Percentiles rank a stretch among this genome's conserved stretches.
phyloP scores from a whole-genome alignment of 352 stramenopile genomes.

The Pythium scleroteichum region DNA sequence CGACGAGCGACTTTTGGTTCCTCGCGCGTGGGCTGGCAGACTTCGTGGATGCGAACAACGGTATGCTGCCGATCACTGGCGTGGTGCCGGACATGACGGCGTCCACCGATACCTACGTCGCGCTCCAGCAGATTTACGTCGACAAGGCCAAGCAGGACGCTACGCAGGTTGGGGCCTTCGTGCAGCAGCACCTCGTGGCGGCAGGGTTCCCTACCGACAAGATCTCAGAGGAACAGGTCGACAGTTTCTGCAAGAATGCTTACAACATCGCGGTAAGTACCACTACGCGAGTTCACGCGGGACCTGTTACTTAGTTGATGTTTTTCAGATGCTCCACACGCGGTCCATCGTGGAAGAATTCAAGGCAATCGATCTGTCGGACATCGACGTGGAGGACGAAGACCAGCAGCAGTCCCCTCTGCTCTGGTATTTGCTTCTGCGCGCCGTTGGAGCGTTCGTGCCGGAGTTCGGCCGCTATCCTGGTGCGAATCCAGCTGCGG shows the following conservation, averaged over 20 bases:
- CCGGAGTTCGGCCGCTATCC: conserved; percentile 77
- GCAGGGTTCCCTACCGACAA: conserved; percentile 35
- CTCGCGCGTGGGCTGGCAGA: conserved; percentile 67
- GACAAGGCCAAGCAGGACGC: conserved; percentile 85
- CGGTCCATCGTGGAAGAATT: conserved; percentile 87
- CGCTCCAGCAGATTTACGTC: conserved; percentile 94
- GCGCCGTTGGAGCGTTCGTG: conserved; percentile 63
- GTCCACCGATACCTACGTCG: conserved; percentile 93
- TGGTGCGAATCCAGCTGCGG: conserved; percentile 57
- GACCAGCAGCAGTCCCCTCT: conserved; percentile 90
- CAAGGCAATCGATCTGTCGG: conserved; percentile 52
- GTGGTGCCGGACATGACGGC: conserved; percentile 97
- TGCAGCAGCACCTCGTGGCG: conserved; percentile 33
- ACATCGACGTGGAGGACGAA: conserved; percentile 77
- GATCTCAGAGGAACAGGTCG: conserved; percentile 69
- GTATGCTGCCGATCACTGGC: conserved; percentile 84
- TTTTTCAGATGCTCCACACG: conserved; percentile 64
- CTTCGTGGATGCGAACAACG: conserved; percentile 76
- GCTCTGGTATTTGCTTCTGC: conserved; percentile 94
- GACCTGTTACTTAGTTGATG: conserved; percentile 5
- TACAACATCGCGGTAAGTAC: conserved; percentile 73
- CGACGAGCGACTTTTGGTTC: conserved; percentile 79
- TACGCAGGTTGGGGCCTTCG: conserved; percentile 34
- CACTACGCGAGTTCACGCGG: too few species aligned
- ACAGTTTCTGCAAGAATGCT: conserved; percentile 93